These are phyloP conservation scores for Alternaria sp. DNA, from an alignment of 2,329 filamentous ascomycete genomes.

Conservation along the genomic window DNA sequence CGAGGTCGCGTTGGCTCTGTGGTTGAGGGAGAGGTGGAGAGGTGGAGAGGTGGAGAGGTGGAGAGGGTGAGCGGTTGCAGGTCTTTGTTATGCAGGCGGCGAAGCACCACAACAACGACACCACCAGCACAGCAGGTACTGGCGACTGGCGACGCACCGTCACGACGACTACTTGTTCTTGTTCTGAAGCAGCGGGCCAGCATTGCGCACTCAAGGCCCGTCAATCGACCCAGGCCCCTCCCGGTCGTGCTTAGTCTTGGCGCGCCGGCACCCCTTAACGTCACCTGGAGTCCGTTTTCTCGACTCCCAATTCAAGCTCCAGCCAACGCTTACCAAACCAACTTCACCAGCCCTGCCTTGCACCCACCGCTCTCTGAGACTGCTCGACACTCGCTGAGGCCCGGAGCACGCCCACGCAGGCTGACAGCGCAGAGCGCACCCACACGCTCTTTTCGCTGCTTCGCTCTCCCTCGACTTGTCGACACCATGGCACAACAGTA, in stretches of 20 bases:
- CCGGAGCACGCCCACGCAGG: conserved; percentile 6
- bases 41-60: background rate
- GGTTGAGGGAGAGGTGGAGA: background rate
- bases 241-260: conserved; percentile 24
- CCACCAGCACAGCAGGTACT: background rate
- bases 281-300: conserved; percentile 29
- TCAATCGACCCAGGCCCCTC: conserved; percentile 19
- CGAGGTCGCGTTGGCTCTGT: conserved; percentile 10
- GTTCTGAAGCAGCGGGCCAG: conserved; percentile 15
- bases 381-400: conserved; percentile 16
- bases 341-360: background rate
- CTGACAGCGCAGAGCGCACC: conserved; percentile 28
- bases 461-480: conserved; percentile 22
- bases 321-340: conserved; percentile 20
- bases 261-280: conserved; percentile 29
- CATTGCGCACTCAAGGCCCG: conserved; percentile 23
- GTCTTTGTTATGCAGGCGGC: conserved; percentile 15
- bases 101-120: conserved; percentile 12
- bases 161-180: background rate
- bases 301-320: conserved; percentile 25
- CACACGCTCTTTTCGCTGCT: conserved; percentile 24
- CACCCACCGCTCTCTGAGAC: conserved; percentile 5
- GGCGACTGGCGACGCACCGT: background rate
- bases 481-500: conserved; percentile 50
- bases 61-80: conserved; percentile 7